Evolutionary conservation across 495 filamentous ascomycete species (phyloP), one percentile per base, ranked within the genome.

Genomic region (Penicillium pulvis): DNA sequence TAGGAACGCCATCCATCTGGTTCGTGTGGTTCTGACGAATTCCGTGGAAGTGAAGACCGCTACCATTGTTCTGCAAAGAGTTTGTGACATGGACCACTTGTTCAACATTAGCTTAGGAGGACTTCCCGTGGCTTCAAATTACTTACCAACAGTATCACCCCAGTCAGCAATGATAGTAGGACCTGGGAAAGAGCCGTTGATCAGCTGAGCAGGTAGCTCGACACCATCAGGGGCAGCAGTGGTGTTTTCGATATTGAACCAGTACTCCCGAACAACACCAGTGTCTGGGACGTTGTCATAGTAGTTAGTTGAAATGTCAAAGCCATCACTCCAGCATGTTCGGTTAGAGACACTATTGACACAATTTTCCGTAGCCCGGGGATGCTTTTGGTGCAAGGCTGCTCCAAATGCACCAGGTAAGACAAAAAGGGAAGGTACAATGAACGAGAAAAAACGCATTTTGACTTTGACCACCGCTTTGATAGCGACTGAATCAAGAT

Each of bases 181-280:
- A 12, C 75, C 74, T 9, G 88, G 90, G 41, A 87, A 75, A 1
- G 89, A 71, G 0, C 83, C 85, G 66, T 94, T 94, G 75, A 93
- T 87, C 49, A 87, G 85, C 65, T 93, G 90, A 3, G 79, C 83
- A 85, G 87, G 72, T 92, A 90, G 10, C 88, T 90, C 62, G 88
- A 45, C 35, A 17, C 87, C 89, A 72, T 96, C 92, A 11, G 91
- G 92, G 60, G 91, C 88, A 4, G 84, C 82, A 24, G 75, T 84
- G 16, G 89, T 82, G 10, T 76, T 53, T 8, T 66, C 58, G 0
- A 77, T 12, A 1, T 67, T 53, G 16, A 75, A 65, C 63, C 64
- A 75, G 51, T 72, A 76, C 33, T 77, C 71, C 12, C 69, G 61
- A 8, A 63, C 66, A 0, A 74, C 65, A 3, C 69, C 69, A 30